Evolutionary conservation across 2,329 filamentous ascomycete genomes (phyloP).

Genomic region (Fusarium irregulare): DNA sequence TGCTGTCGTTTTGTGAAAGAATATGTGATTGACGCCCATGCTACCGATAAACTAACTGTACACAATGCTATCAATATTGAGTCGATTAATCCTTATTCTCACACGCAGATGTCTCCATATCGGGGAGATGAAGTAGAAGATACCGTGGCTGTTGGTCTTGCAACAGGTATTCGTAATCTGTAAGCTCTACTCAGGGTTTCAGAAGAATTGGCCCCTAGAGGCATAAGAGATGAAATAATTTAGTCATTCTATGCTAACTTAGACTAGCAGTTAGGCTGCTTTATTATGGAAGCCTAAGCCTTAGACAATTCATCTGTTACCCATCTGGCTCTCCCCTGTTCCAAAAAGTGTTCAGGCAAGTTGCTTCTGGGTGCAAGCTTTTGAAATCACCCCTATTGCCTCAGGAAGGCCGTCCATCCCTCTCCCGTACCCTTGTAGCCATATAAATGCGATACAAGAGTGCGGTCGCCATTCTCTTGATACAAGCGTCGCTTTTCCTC

Average conservation of each 20-base stretch:
- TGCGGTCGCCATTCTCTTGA: slow-evolving; percentile 44
- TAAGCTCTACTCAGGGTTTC: too few relatives aligned
- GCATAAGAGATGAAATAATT: too few relatives aligned
- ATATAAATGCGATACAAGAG: slow-evolving; percentile 48
- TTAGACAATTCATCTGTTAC: too few relatives aligned
- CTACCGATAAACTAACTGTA: neutral
- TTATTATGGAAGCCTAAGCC: too few relatives aligned
- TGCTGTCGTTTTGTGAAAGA: neutral
- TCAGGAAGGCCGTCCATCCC: slow-evolving; percentile 28
- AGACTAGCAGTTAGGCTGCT: too few relatives aligned
- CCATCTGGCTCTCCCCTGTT: too few relatives aligned
- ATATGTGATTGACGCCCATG: neutral
- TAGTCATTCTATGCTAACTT: too few relatives aligned
- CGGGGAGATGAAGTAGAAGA: neutral
- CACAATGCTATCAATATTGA: neutral
- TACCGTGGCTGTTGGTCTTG: too few relatives aligned
- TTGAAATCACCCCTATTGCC: neutral
- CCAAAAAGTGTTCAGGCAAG: too few relatives aligned
- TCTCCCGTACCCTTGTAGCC: slow-evolving; percentile 34
- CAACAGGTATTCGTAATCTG: too few relatives aligned
- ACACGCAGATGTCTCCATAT: neutral
- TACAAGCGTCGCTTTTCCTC: slow-evolving; percentile 48
- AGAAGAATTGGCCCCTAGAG: too few relatives aligned
- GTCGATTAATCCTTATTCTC: neutral
- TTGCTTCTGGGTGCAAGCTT: too few relatives aligned